These are phyloP conservation scores for Cyclostephanos tholiformis DNA, from an alignment of 108 stramenopile genomes.

Conservation along the genomic window DNA sequence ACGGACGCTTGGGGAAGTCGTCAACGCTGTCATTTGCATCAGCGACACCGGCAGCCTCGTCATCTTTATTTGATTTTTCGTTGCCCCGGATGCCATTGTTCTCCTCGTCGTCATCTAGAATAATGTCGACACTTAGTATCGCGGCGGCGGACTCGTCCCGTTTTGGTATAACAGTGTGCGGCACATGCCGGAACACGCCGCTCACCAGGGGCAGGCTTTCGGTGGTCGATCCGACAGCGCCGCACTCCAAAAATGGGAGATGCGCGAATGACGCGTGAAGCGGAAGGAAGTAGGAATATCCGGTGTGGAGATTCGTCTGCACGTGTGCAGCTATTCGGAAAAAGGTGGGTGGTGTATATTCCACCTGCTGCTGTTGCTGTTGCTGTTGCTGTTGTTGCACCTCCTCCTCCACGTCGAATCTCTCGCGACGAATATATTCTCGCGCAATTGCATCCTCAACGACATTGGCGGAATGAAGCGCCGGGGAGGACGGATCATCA, in stretches of 20 bases:
- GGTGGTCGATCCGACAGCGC: constrained; percentile 41
- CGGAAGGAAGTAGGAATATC: constrained; percentile 40
- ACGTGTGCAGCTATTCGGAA: constrained; percentile 42
- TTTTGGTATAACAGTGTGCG: constrained; percentile 4
- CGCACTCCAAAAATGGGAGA: constrained; percentile 48
- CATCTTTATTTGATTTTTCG: constrained; percentile 5
- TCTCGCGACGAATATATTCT: neutral
- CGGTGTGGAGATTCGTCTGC: constrained; percentile 47
- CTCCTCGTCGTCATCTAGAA: neutral
- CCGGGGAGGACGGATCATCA: neutral
- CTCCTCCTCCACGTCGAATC: neutral
- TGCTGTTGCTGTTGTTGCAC: too few species aligned
- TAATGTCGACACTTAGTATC: neutral
- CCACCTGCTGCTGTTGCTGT: constrained; percentile 2
- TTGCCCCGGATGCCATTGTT: neutral
- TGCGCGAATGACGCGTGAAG: constrained; percentile 20
- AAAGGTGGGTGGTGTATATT: constrained; percentile 36
- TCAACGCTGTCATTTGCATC: neutral
- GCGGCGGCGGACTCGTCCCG: neutral
- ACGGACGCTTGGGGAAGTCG: constrained; percentile 29
- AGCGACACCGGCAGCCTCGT: neutral
- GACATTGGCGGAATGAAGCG: neutral
- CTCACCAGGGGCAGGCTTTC: constrained; percentile 27
- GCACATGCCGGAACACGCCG: constrained; percentile 36
- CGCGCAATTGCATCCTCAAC: neutral